Conservation (phyloP, 805 yeast genomes). For the Saccharomycopsis schoenii region DNA sequence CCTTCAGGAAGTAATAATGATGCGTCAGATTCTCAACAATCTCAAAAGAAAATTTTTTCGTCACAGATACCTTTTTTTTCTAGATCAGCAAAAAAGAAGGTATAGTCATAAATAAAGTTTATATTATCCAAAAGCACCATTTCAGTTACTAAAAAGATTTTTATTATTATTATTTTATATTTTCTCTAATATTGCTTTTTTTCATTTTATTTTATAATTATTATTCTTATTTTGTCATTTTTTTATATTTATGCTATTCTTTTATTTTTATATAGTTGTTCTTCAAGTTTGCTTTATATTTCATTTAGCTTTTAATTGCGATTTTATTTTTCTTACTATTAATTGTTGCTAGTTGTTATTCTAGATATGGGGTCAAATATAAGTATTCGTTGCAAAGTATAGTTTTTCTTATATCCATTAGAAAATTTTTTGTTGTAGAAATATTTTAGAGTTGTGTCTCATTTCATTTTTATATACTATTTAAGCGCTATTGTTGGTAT, state of each 20-base stretch:
- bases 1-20: not conserved
- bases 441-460: not conserved
- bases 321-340: not conserved
- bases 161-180: not conserved
- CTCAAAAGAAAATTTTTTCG: slow-evolving; percentile 9
- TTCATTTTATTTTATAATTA: not conserved
- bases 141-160: not conserved
- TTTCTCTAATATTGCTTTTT: not conserved
- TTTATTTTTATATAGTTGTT: not conserved
- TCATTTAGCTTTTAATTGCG: no score
- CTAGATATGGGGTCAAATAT: not conserved
- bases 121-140: not conserved
- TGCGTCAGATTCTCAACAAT: not conserved
- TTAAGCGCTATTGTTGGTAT: not conserved
- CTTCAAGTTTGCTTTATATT: no score
- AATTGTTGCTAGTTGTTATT: not conserved
- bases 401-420: not conserved
- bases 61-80: slow-evolving; percentile 17
- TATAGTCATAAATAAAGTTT: not conserved
- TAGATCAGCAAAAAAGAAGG: slow-evolving; percentile 13
- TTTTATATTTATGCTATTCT: not conserved
- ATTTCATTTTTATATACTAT: not conserved
- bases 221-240: not conserved
- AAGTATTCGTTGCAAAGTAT: not conserved
- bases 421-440: not conserved